Evolutionary conservation across 805 yeast genomes (phyloP), one percentile per base, ranked within the genome.

Genomic region (Saturnispora zaruensis): DNA sequence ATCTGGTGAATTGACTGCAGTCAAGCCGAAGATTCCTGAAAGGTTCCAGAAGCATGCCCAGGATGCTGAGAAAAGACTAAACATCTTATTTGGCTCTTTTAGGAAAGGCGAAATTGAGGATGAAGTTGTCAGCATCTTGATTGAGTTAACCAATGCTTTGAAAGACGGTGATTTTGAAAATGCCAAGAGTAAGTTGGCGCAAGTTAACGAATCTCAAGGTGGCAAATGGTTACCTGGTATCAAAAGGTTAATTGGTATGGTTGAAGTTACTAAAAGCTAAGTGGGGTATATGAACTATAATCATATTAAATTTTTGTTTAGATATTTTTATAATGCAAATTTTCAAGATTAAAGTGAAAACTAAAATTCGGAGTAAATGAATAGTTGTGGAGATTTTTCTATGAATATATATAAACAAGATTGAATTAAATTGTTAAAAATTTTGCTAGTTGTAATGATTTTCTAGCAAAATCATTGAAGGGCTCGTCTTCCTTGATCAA

Each of bases 181-280:
- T 14, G 97, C 98, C 1, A 66, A 74, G 47, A 64, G 72, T 33
- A 78, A 79, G 46, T 75, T 93, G 53, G 77, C 84, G 21, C 75
- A 87, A 6, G 75, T 77, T 34, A 75, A 78, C 54, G 75, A 82
- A 23, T 78, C 76, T 23, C 95, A 90, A 65, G 79, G 84, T 55
- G 96, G 96, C 13, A 81, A 84, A 59, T 93, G 99, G 99, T 78
- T 85, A 70, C 79, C 85, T 30, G 99, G 99, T 58, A 83, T 93
- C 44, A 88, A 84, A 66, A 80, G 97, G 58, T 75, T 93, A 54
- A 80, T 91, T 53, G 84, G 83, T 54, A 87, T 93, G 77, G 79
- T 73, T 14, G 79, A 77, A 57, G 81, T 62, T 6, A 55, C 48
- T 14, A 42, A 52, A 28, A 49, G 41, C 34, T 14, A 25, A 23